These are phyloP conservation scores for Scleromitrula shiraiana DNA, from an alignment of 2,329 filamentous ascomycete species.

Conservation along the genomic window DNA sequence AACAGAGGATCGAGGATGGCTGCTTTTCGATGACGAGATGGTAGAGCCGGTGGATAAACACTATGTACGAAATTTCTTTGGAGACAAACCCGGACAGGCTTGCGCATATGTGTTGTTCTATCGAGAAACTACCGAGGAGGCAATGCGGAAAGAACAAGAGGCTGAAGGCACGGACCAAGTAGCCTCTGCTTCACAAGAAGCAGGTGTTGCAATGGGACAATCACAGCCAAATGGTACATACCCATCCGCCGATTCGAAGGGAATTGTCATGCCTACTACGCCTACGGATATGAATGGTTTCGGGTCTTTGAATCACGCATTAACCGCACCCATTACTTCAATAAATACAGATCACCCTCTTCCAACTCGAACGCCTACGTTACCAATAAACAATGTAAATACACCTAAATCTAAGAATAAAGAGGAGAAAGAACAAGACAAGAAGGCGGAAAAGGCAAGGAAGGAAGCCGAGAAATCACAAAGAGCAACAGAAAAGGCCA, in stretches of 20 bases:
- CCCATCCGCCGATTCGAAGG: conserved; percentile 38
- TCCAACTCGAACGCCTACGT: conserved; percentile 29
- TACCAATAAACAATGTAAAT: conserved; percentile 23
- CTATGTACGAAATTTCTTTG: conserved; percentile 95
- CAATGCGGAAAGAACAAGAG: conserved; percentile 70
- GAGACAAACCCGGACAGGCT: conserved; percentile 81
- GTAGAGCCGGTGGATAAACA: conserved; percentile 96
- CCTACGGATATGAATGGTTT: conserved; percentile 45
- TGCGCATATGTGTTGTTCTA: conserved; percentile 98
- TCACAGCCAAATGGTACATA: conserved; percentile 37
- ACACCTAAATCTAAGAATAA: conserved; percentile 36
- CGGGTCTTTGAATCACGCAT: conserved; percentile 55
- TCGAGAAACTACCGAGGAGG: conserved; percentile 73
- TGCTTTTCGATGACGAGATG: conserved; percentile 96
- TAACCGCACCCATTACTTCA: conserved; percentile 47
- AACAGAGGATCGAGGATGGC: conserved; percentile 89
- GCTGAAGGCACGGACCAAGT: conserved; percentile 59
- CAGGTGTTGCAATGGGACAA: conserved; percentile 45
- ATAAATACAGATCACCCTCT: conserved; percentile 20
- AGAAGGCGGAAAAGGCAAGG: conserved; percentile 54
- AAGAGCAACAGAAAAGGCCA: conserved; percentile 29
- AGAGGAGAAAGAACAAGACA: conserved; percentile 57
- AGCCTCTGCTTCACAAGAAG: conserved; percentile 49
- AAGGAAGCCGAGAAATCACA: conserved; percentile 42
- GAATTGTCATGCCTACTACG: conserved; percentile 38